A percentile compares a stretch with the other conserved stretches of the same genome.
These are phyloP conservation scores for Claviceps lovelessii DNA, from an alignment of 2,329 filamentous ascomycete species.

Conservation along the genomic window DNA sequence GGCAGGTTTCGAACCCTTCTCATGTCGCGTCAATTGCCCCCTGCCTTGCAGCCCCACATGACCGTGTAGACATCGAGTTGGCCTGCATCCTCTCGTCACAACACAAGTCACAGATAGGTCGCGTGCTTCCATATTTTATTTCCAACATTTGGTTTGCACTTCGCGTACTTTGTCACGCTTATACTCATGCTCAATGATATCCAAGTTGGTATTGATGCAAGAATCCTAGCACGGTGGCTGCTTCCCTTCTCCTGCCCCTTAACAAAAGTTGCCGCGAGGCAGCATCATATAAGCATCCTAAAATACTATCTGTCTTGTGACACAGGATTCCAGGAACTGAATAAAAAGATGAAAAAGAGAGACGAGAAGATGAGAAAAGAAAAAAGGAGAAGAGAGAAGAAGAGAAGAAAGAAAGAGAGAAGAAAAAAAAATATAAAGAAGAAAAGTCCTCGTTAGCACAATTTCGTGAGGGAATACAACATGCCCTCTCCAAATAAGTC, in stretches of 20 bases:
- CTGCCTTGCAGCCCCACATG: no score
- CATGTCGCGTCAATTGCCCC: neutral
- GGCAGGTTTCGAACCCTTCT: neutral
- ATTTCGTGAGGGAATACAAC: neutral
- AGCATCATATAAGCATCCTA: slow-evolving; percentile 25
- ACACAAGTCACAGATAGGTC: neutral
- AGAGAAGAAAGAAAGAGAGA: neutral
- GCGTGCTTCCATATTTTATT: no score
- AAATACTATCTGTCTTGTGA: neutral
- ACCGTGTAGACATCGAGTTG: no score
- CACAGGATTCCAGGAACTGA: neutral
- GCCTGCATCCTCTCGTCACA: no score
- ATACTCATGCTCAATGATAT: neutral
- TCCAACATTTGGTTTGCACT: neutral
- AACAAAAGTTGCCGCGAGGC: slow-evolving; percentile 34
- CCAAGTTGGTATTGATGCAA: neutral
- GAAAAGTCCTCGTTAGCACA: no score
- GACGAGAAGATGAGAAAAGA: neutral
- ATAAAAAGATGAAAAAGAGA: neutral
- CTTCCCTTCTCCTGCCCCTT: slow-evolving; percentile 5
- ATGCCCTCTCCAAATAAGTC: slow-evolving; percentile 2
- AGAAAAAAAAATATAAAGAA: neutral
- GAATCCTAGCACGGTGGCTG: slow-evolving; percentile 5
- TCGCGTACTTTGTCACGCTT: neutral
- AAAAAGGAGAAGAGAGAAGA: neutral